These are phyloP conservation scores for Lasiosphaeriaceae sp. DNA, from an alignment of 495 filamentous ascomycete species.

Conservation along the genomic window DNA sequence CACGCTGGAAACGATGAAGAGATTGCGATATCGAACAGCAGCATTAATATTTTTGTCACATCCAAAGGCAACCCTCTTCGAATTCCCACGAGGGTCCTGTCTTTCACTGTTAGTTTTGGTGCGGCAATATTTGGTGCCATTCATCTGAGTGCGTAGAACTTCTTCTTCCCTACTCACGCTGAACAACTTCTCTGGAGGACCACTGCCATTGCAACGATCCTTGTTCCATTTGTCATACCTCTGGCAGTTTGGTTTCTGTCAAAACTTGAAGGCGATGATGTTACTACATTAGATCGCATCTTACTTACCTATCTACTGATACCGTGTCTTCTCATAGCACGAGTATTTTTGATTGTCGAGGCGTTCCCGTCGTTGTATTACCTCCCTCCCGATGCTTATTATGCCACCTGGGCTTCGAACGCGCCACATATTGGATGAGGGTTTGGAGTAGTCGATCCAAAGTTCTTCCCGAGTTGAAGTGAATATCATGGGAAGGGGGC, in stretches of 20 bases:
- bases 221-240: background rate
- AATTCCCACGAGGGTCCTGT: background rate
- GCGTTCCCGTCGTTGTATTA: constrained; percentile 1
- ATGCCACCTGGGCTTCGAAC: background rate
- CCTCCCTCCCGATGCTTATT: background rate
- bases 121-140: background rate
- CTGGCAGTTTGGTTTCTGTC: background rate
- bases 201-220: background rate
- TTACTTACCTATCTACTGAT: background rate
- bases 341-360: background rate
- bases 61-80: no score
- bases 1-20: background rate
- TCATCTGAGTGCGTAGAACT: background rate
- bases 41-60: no score
- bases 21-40: background rate
- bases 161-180: background rate
- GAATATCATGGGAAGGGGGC: no score
- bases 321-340: background rate
- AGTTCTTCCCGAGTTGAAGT: no score
- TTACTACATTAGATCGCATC: background rate
- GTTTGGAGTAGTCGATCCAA: no score
- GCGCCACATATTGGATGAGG: background rate
- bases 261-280: background rate
- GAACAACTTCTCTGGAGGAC: background rate
- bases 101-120: background rate